Conservation (phyloP, 2,329 filamentous ascomycete genomes). For the Blumeriella jaapii region DNA sequence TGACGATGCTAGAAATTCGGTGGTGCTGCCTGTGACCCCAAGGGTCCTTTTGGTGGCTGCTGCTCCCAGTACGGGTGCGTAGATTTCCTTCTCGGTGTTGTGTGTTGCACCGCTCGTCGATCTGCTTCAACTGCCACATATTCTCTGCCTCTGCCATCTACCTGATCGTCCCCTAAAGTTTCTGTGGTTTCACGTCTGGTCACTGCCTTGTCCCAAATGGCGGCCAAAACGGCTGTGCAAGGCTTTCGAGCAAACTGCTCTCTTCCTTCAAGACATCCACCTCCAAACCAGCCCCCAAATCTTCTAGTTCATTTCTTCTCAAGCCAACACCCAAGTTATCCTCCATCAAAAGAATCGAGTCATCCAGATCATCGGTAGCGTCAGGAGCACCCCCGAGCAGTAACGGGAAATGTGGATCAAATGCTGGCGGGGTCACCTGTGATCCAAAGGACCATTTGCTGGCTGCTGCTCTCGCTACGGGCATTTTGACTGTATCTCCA, state of each 20-base stretch:
- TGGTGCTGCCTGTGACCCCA: slow-evolving; percentile 22
- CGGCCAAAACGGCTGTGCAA: slow-evolving; percentile 25
- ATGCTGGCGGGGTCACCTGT: slow-evolving; percentile 11
- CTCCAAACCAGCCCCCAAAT: background rate
- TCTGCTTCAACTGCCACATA: background rate
- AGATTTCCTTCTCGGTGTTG: background rate
- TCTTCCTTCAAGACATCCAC: background rate
- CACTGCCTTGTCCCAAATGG: slow-evolving; percentile 20
- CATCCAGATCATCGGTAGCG: background rate
- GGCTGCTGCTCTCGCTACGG: slow-evolving; percentile 24
- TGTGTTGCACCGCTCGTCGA: background rate
- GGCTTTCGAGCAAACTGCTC: background rate
- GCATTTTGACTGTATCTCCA: slow-evolving; percentile 9
- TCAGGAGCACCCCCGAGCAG: slow-evolving; percentile 11
- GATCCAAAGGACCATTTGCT: slow-evolving; percentile 21
- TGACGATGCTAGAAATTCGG: slow-evolving; percentile 15
- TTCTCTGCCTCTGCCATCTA: slow-evolving; percentile 2
- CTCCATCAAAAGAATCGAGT: background rate
- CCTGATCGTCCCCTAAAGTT: slow-evolving; percentile 11
- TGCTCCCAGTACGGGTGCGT: slow-evolving; percentile 25
- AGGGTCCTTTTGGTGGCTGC: slow-evolving; percentile 23
- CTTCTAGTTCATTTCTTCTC: slow-evolving; percentile 3
- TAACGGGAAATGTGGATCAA: slow-evolving; percentile 22
- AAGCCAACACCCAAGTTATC: slow-evolving; percentile 3
- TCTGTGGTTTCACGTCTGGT: slow-evolving; percentile 19